Conservation (phyloP, 2,329 filamentous ascomycete species). For the Neonectria punicea region DNA sequence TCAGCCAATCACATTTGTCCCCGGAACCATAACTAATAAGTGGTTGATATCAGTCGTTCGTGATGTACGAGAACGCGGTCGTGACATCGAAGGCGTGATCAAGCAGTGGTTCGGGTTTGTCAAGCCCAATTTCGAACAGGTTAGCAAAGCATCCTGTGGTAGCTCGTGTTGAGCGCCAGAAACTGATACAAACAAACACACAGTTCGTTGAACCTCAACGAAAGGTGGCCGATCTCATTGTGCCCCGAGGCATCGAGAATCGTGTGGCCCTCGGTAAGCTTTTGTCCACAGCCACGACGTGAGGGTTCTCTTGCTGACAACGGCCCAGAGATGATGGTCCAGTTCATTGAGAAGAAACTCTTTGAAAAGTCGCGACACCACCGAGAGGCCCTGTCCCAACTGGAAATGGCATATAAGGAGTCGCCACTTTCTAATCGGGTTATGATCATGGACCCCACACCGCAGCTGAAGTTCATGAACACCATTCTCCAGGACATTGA, state of each 20-base stretch:
- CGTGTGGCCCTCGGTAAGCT: conserved; percentile 82
- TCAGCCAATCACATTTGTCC: neutral
- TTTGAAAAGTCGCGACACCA: conserved; percentile 87
- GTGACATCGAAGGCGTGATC: conserved; percentile 94
- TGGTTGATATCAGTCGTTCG: conserved; percentile 71
- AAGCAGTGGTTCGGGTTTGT: conserved; percentile 98
- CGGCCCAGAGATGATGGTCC: conserved; percentile 82
- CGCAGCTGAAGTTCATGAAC: conserved; percentile 87
- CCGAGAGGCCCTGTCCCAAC: conserved; percentile 78
- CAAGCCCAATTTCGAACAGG: conserved; percentile 94
- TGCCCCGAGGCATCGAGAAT: conserved; percentile 95
- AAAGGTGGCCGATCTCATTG: conserved; percentile 92
- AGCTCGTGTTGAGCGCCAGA: neutral
- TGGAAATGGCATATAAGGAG: conserved; percentile 78
- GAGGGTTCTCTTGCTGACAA: conserved; percentile 18
- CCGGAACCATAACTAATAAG: conserved; percentile 14
- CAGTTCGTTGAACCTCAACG: conserved; percentile 91
- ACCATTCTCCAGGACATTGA: conserved; percentile 87
- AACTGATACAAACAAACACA: conserved; percentile 22
- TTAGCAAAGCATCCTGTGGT: conserved; percentile 37
- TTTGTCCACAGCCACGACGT: neutral
- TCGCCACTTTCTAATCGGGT: conserved; percentile 81
- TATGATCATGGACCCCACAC: conserved; percentile 77
- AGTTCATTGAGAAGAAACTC: conserved; percentile 90
- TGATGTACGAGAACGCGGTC: conserved; percentile 87